Base-by-base conservation (phyloP, 306 rosid genomes). In the Casuarina cunninghamiana region DNA sequence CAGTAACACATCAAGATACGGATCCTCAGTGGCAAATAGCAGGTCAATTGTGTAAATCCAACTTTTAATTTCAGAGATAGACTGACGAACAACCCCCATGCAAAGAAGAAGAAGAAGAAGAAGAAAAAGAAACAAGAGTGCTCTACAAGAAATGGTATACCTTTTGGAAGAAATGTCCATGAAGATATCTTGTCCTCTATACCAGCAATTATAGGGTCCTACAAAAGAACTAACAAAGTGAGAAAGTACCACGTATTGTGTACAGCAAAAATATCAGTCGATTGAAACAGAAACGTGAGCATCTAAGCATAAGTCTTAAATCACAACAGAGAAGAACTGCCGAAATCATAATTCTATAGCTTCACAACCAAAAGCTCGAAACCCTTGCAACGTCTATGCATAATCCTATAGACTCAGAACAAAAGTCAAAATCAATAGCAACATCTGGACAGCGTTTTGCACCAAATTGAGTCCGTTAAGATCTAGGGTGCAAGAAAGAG, bases 91-190 rank as follows among this genome's bases (percentile, higher is more conserved):
- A 15, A 12, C 26, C 10, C 3, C 44, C 44, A 67, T 35, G 15
- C n/a, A 16, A 19, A 10, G 38, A 58, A 26, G 26, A 58, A 58
- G 38, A 58, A 26, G 26, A 58, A 58, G 62, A 55, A 55, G 10
- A n/a, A 54, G 61, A 57, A 72, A 10, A 12, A 19, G 45, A 68
- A 49, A 35, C 3, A 54, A 63, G 16, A 48, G 37, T 26, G 53
- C 26, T 53, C 46, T 74, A 35, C 68, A 6, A 53, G 4, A 84
- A 78, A 42, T n/a, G 61, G 70, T 66, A 60, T 84, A 96, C 98
- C 99, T 91, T 91, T 96, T 19, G 99, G 99, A 83, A 96, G 98
- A 84, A 96, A 96, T 76, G 99, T 90, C 99, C 94, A 96, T 0
- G 99, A 71, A 65, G 99, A 82, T 84, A 96, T 86, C 93, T 89